Percentiles rank a stretch among this genome's conserved stretches.
These are phyloP conservation scores for Alternaria incomplexa DNA, from an alignment of 2,329 filamentous ascomycete genomes.

Conservation along the genomic window DNA sequence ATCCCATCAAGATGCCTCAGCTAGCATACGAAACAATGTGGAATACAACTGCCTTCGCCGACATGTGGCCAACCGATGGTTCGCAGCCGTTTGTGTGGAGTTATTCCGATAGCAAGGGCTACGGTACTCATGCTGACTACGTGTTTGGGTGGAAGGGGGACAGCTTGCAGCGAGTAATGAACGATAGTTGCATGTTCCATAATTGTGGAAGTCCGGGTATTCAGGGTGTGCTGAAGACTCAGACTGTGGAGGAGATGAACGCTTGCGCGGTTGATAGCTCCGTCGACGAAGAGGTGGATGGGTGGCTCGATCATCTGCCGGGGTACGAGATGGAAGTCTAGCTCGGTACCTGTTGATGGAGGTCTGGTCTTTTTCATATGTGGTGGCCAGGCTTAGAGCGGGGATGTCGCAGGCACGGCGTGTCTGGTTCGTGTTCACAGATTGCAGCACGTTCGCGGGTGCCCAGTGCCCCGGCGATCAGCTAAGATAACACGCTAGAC, in stretches of 20 bases:
- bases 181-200: slow-evolving; percentile 32
- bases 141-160: slow-evolving; percentile 41
- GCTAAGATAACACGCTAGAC: neutral
- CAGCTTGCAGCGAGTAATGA: slow-evolving; percentile 32
- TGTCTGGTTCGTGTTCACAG: neutral
- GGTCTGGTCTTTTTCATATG: neutral
- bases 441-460: neutral
- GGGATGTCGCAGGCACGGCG: neutral
- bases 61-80: slow-evolving; percentile 36
- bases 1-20: slow-evolving; percentile 35
- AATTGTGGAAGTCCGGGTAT: slow-evolving; percentile 23
- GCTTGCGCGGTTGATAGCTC: slow-evolving; percentile 18
- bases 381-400: neutral
- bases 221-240: slow-evolving; percentile 24
- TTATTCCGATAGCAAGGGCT: slow-evolving; percentile 26
- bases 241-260: slow-evolving; percentile 26
- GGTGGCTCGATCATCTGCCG: slow-evolving; percentile 22
- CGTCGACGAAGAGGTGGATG: slow-evolving; percentile 24
- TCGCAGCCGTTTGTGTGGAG: neutral
- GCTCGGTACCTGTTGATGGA: neutral
- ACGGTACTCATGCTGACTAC: slow-evolving; percentile 34
- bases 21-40: slow-evolving; percentile 38
- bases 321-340: slow-evolving; percentile 2
- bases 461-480: neutral
- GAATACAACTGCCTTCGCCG: slow-evolving; percentile 39